Evolutionary conservation across 352 stramenopile genomes (phyloP), one percentile per base, ranked within the genome.

Genomic region (Phytopythium mirpurense): DNA sequence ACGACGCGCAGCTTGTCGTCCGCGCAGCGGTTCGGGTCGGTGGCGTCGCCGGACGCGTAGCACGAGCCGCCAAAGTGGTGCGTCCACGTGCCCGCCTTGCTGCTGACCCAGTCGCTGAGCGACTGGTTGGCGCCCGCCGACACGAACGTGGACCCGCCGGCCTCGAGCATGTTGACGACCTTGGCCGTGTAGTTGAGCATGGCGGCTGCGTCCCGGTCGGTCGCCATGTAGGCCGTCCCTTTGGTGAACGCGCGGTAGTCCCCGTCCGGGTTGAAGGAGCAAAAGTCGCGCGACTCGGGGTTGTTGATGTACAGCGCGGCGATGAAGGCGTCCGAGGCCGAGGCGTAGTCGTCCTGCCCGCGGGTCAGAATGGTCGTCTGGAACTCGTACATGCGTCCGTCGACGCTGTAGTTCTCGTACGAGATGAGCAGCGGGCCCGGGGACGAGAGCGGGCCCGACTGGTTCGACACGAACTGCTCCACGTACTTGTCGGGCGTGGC

Each of bases 1-100:
- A 78, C 37, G 43, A 78, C 70, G 29, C 48, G 42, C 38, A 80
- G 61, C 23, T 34, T 54, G 16, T 48, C 51, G 29, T 70, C 63
- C 2, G 63, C 59, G 46, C 63, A 70, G 7, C 63, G 53, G 35
- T 59, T 70, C 35, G 32, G 18, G 50, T 77, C 67, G 35, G 31
- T 63, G 24, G 50, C 55, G 26, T 66, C 48, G 19, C 74, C 62
- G 3, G 56, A 52, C 11, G 70, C 64, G 42, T 80, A 80, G 51
- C 70, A 77, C 36, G 57, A 68, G 35, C 70, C 68, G 41, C 68
- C 71, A 48, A 72, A 81, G 46, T 81, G 70, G 35, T 78, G 56
- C 27, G 65, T 81, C 31, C 65, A 59, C 29, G 48, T 62, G 10
- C 56, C 50, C 11, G 41, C 44, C 32, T 72, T 66, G n/a, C 52